Evolutionary conservation across 116 monocot genomes (phyloP), one percentile per base, ranked within the genome.

Genomic region (Dioscorea cayenensis): DNA sequence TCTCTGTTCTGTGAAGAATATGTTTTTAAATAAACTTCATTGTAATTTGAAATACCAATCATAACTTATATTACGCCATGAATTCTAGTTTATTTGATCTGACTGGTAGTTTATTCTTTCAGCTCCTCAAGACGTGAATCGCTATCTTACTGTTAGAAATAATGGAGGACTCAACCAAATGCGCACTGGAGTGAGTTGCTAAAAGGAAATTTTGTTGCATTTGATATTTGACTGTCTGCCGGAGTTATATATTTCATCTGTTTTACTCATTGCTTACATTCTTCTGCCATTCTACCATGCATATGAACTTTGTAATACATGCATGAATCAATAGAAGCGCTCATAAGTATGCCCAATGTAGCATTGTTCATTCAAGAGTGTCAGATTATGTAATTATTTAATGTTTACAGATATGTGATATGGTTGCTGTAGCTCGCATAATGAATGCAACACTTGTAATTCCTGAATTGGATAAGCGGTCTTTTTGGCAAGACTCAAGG

Each of bases 101-200:
- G n/a, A 55, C 17, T 6, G 13, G 17, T 55, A 28, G 49, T 36
- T 32, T 80, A 65, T 67, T 58, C 20, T 75, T 52, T 75, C 86
- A 95, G 92, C 72, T 77, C 76, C 89, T 28, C 60, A 77, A 48
- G 62, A 67, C 27, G 77, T 23, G 72, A 74, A 78, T 14, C 92
- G 72, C 48, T 95, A 92, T 65, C 63, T 95, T 71, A 92, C 87
- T 58, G 87, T 95, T 36, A 89, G 82, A 77, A 95, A 92, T 80
- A 95, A 95, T 80, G 95, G 95, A 72, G 95, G 95, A 29, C 92
- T 95, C 71, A 95, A 95, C 64, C 95, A 95, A 77, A 95, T 95
- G 95, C 86, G 95, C 48, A 89, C 92, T 76, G 95, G 95, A 78
- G 95, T 95, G 85, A 84, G 89, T 92, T 66, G 36, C 52, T 29